Evolutionary conservation across 148 eudicot genomes (phyloP).

Genomic region (Persicaria maculosa): DNA sequence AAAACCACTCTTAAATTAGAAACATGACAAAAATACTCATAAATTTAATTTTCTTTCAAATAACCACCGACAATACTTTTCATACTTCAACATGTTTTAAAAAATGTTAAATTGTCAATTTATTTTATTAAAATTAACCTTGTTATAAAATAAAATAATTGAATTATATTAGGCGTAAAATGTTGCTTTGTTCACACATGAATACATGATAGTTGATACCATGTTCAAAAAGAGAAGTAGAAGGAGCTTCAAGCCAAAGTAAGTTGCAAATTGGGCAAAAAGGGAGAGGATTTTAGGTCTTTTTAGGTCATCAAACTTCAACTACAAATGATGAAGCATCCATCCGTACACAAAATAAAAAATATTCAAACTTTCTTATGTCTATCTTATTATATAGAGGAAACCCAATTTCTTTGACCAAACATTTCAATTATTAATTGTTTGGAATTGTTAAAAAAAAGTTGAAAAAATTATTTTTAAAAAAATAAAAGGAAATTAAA

Average conservation of each 20-base stretch:
- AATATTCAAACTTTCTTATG: background rate
- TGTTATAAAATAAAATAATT: too few species aligned
- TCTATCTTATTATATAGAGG: background rate
- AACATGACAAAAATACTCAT: too few species aligned
- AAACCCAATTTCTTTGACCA: background rate
- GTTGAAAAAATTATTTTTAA: background rate
- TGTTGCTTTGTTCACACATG: background rate
- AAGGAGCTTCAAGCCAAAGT: background rate
- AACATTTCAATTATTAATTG: background rate
- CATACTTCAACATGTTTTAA: too few species aligned
- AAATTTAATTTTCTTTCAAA: too few species aligned
- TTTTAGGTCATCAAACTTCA: background rate
- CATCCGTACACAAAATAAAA: background rate
- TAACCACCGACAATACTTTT: too few species aligned
- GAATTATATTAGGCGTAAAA: too few species aligned
- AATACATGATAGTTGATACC: background rate
- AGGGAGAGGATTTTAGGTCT: background rate
- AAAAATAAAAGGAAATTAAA: background rate
- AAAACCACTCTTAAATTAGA: too few species aligned
- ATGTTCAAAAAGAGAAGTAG: background rate
- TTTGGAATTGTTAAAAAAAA: slow-evolving; percentile 1
- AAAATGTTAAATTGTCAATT: too few species aligned
- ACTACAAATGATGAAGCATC: background rate
- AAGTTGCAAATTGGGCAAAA: background rate
- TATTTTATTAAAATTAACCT: too few species aligned